Evolutionary conservation across 176 grass and related monocot species (phyloP), one percentile per base, ranked within the genome.

Genomic region (Pontederia crassipes): DNA sequence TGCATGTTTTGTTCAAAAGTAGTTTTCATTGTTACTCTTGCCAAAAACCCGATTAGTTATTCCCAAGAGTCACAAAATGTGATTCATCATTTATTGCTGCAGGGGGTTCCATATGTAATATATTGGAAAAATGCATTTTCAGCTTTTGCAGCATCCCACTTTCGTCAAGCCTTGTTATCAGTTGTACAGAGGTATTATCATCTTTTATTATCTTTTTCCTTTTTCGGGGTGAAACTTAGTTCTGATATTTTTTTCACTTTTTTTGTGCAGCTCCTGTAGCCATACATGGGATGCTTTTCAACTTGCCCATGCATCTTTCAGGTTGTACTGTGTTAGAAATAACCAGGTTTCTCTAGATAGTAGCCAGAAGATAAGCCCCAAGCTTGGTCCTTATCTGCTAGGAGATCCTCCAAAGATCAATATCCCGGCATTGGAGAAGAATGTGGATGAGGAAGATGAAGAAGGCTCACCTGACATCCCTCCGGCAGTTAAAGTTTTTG

Each of bases 211-310:
- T 48, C 12, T 8, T 9, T 17, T 48, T 52, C 20, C 46, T 24
- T 51, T 46, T 55, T 11, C 18, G 3, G 28, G 47, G 13, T 62
- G 64, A 45, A 53, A 17, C 20, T 35, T 74, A 72, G 32, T 40
- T 71, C 18, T 65, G n/a, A 64, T 8, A 17, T n/a, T 75, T 77
- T 54, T 55, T 16, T 8, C 8, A 66, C 12, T 72, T 58, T 76
- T 76, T 24, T 72, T 48, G 17, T 91, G 66, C 61, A 91, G 87
- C 80, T 91, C 77, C 14, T 77, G 74, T 24, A 80, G 87, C 79
- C 82, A 91, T 75, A 70, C 61, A 28, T 91, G 87, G 82, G 83
- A 91, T 78, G 83, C 87, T 45, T 91, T 91, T 80, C 87, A 86
- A 74, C 79, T 86, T 40, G 87, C 83, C 17, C 73, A 77, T 72